Evolutionary conservation across 2,329 filamentous ascomycete genomes (phyloP), one percentile per base, ranked within the genome.

Genomic region (Whalleya microplaca): DNA sequence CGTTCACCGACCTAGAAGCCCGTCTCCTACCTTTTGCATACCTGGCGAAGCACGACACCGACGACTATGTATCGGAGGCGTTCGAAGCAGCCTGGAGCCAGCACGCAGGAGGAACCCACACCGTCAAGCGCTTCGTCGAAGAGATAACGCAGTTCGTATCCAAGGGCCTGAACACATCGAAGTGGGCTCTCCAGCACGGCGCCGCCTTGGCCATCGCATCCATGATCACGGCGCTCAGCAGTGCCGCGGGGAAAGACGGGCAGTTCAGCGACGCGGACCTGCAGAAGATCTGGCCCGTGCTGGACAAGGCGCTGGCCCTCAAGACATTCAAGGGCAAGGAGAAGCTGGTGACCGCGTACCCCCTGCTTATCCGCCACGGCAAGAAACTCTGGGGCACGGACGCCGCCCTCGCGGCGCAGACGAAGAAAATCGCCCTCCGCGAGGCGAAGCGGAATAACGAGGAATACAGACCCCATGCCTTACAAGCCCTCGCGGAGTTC

Each of bases 241-340:
- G 79, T 12, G 84, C 84, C 19, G 81, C 83, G 48, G 81, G 83
- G 10, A 74, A 78, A 48, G 78, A 80, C 4, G 84, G 83, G 0
- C 80, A 84, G 43, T 84, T 91, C 51, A 84, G 83, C 58, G 78
- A 82, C 18, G 69, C 79, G 2, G 85, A 87, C 41, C 79, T 90
- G 18, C 78, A 81, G 63, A 76, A 77, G 16, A 78, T 97, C 20
- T 99, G 94, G 94, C 91, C 91, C 0, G 84, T 88, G 1, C 80
- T 96, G 46, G 91, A 97, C 62, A 91, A 89, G 68, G 86, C 91
- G 1, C 76, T 98, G 41, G 84, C 86, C 2, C 86, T 96, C 12
- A 98, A 97, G 80, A 96, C 93, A 0, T 99, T 96, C 80, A 83
- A 89, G 0, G 92, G 92, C 20, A 99, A 99, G 71, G 92, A 97